These are phyloP conservation scores for Sedum album DNA, from an alignment of 164 flowering plant species.

Conservation along the genomic window DNA sequence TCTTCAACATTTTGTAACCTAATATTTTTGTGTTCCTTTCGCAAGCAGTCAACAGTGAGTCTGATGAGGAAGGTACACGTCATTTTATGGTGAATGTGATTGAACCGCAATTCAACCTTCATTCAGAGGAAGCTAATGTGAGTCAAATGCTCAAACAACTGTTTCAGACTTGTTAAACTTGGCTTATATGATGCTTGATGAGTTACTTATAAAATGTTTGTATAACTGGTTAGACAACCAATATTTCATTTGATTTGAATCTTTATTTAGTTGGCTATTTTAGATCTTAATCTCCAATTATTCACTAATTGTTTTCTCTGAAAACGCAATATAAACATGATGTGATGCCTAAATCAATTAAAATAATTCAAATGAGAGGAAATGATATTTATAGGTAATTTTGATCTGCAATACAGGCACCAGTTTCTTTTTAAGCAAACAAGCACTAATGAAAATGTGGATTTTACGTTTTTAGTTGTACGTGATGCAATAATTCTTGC, in stretches of 20 bases:
- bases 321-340: not conserved
- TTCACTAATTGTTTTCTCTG: not conserved
- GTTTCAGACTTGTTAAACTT: not conserved
- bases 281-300: not conserved
- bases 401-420: too few species aligned
- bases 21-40: not conserved
- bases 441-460: not conserved
- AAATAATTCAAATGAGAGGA: not conserved
- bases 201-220: not conserved
- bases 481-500: not conserved
- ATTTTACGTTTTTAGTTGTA: not conserved
- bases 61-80: constrained; percentile 74
- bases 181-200: not conserved
- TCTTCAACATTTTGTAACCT: not conserved
- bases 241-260: not conserved
- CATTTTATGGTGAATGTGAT: constrained; percentile 98
- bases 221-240: not conserved
- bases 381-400: not conserved
- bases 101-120: constrained; percentile 97
- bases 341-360: not conserved
- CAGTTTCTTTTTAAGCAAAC: too few species aligned
- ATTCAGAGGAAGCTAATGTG: constrained; percentile 98
- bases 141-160: constrained; percentile 19
- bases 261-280: not conserved
- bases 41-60: constrained; percentile 41